Evolutionary conservation across 2,329 filamentous ascomycete genomes (phyloP).

Genomic region (Fusarium haematococcum): DNA sequence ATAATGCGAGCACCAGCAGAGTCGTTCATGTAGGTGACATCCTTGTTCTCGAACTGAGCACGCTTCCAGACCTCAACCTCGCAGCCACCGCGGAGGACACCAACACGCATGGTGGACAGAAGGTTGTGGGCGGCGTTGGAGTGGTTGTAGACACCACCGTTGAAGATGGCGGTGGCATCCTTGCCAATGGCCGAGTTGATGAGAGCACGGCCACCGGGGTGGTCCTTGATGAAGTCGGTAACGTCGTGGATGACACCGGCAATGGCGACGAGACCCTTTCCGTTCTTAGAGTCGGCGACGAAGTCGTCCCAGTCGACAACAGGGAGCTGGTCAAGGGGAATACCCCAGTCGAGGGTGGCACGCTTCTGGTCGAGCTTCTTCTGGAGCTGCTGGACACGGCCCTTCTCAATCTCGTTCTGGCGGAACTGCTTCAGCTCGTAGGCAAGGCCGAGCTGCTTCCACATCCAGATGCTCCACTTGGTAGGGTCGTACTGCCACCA

Average conservation of each 20-base stretch:
- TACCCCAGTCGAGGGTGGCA: slow-evolving; percentile 84
- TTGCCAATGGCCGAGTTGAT: slow-evolving; percentile 86
- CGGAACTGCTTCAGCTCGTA: slow-evolving; percentile 93
- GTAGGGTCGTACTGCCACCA: slow-evolving; percentile 94
- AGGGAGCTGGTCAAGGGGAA: slow-evolving; percentile 85
- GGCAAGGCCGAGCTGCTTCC: slow-evolving; percentile 86
- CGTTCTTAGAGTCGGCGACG: slow-evolving; percentile 79
- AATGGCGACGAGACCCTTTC: slow-evolving; percentile 80
- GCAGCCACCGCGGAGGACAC: slow-evolving; percentile 86
- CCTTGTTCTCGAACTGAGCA: slow-evolving; percentile 85
- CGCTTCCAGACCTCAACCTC: slow-evolving; percentile 96
- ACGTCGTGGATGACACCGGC: slow-evolving; percentile 91
- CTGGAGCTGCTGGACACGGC: slow-evolving; percentile 86
- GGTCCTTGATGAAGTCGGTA: slow-evolving; percentile 85
- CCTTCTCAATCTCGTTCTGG: slow-evolving; percentile 92
- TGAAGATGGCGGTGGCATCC: slow-evolving; percentile 91
- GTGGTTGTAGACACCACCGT: slow-evolving; percentile 90
- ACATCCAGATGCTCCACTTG: slow-evolving; percentile 88
- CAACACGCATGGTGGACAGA: slow-evolving; percentile 87
- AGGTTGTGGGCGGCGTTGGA: slow-evolving; percentile 92
- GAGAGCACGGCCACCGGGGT: slow-evolving; percentile 90
- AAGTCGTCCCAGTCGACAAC: slow-evolving; percentile 91
- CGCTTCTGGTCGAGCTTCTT: slow-evolving; percentile 95
- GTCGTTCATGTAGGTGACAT: slow-evolving; percentile 83
- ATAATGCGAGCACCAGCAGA: slow-evolving; percentile 84